Evolutionary conservation across 2,329 filamentous ascomycete genomes (phyloP).

Genomic region (Botrytis medusae): DNA sequence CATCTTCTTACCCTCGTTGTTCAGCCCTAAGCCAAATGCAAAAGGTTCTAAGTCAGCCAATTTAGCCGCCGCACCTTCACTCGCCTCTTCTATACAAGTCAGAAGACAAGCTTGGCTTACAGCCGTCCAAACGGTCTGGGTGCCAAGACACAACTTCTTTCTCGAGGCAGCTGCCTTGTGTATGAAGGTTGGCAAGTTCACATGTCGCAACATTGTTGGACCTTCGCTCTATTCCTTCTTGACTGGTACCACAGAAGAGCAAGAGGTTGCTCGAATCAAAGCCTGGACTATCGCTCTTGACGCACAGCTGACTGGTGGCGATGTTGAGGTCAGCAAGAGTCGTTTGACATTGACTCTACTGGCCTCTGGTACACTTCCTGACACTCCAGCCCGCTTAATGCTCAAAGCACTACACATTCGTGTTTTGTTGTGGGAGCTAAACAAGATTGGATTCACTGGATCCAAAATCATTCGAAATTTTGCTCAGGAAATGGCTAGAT

Average conservation of each 20-base stretch:
- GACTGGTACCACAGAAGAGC: slow-evolving; percentile 77
- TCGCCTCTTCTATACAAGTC: slow-evolving; percentile 80
- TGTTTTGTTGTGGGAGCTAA: slow-evolving; percentile 79
- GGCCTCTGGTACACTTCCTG: slow-evolving; percentile 81
- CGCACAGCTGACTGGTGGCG: slow-evolving; percentile 86
- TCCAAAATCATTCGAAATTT: slow-evolving; percentile 65
- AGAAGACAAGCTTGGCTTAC: slow-evolving; percentile 90
- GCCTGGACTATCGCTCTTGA: slow-evolving; percentile 93
- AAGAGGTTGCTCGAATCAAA: slow-evolving; percentile 83
- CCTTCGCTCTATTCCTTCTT: slow-evolving; percentile 73
- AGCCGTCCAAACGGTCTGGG: slow-evolving; percentile 87
- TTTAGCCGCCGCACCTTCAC: slow-evolving; percentile 60
- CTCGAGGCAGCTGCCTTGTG: slow-evolving; percentile 80
- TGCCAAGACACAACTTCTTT: slow-evolving; percentile 82
- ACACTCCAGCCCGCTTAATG: slow-evolving; percentile 82
- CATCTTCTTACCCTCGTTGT: slow-evolving; percentile 55
- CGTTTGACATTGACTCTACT: slow-evolving; percentile 82
- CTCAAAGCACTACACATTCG: slow-evolving; percentile 88
- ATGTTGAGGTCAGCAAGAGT: slow-evolving; percentile 85
- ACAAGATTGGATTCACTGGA: slow-evolving; percentile 63
- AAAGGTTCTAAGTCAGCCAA: slow-evolving; percentile 54
- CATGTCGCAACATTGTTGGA: slow-evolving; percentile 74
- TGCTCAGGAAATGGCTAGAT: slow-evolving; percentile 70
- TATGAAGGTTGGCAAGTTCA: slow-evolving; percentile 79
- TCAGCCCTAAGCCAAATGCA: slow-evolving; percentile 44